phyloP scores from a whole-genome alignment of 371 early-diverging fungal species.

The Spiromyces aspiralis region DNA sequence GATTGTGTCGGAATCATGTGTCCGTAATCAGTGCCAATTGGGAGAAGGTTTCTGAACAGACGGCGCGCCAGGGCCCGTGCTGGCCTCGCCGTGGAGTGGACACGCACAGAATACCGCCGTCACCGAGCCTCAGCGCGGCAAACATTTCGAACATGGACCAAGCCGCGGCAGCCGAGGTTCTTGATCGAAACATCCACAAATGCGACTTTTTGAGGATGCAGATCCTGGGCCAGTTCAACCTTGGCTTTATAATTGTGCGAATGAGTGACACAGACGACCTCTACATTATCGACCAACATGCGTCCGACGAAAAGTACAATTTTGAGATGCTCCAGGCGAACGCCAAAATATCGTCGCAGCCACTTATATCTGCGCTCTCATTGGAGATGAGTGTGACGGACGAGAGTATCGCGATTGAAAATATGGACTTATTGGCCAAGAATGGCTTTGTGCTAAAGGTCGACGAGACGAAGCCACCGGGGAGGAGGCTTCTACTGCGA shows the following conservation, averaged over 20 bases:
- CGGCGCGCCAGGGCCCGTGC: too few relatives aligned
- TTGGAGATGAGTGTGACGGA: slow-evolving; percentile 63
- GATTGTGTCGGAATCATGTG: too few relatives aligned
- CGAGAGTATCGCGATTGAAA: slow-evolving; percentile 60
- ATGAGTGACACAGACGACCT: slow-evolving; percentile 39
- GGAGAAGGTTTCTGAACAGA: too few relatives aligned
- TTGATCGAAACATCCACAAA: slow-evolving; percentile 36
- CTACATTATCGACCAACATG: slow-evolving; percentile 97
- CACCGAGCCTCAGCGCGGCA: background rate
- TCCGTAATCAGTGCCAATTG: too few relatives aligned
- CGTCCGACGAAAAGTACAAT: slow-evolving; percentile 95
- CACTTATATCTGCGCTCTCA: slow-evolving; percentile 38
- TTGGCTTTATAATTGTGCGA: slow-evolving; percentile 85
- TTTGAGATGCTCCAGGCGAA: slow-evolving; percentile 65
- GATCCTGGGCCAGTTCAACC: slow-evolving; percentile 95
- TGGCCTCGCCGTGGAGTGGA: too few relatives aligned
- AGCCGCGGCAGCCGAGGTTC: background rate
- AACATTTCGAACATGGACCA: background rate
- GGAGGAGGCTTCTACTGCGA: slow-evolving; percentile 40
- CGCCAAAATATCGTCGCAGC: slow-evolving; percentile 49
- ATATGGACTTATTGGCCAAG: slow-evolving; percentile 43
- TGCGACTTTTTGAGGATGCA: slow-evolving; percentile 69
- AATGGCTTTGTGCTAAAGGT: slow-evolving; percentile 67
- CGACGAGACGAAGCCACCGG: slow-evolving; percentile 37
- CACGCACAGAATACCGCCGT: background rate